Base-by-base conservation (phyloP, 2,329 filamentous ascomycete species). In the Purpureocillium takamizusanense region DNA sequence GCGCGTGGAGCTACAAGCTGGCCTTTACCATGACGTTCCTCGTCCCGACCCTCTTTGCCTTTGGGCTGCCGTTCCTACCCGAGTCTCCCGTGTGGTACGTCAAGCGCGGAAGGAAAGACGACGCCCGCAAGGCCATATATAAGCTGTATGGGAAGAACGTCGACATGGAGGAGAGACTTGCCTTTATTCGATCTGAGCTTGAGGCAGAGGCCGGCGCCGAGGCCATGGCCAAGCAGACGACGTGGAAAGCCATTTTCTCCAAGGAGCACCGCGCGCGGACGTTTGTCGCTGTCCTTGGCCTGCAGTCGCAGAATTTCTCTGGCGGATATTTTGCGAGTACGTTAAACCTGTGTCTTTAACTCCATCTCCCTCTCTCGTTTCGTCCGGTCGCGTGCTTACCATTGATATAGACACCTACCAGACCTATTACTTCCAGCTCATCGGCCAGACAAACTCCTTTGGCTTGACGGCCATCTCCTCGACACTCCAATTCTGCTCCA, bases 391-490 rank as follows among this genome's bases (percentile, higher is more conserved):
- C n/a, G n/a, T n/a, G n/a, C n/a, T n/a, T n/a, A n/a, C n/a, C n/a
- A n/a, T n/a, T n/a, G n/a, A n/a, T n/a, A n/a, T 25, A 52, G 51
- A 54, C 33, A 54, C 51, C 0, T 54, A 55, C 12, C 52, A 55
- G 38, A 55, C 52, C 0, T 55, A 55, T 31, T 55, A 55, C 23
- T 55, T 55, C 29, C 51, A 55, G 15, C 51, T 55, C 42, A 55
- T 55, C 6, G 52, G 52, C 7, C 52, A 55, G 21, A 37, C 52
- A 7, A 48, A 55, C 4, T 47, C 52, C 9, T 55, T 55, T 27
- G 52, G 52, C 0, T 48, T 55, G 0, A 55, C 52, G 2, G 52
- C 52, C 1, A 55, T 55, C 2, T 55, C 52, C 0, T 54, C 51
- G 1, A 54, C 51, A 0, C 47, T 54, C 6, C 51, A 54, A 11